Conservation (phyloP, 441 rosid genomes). For the Euphorbia celastroides region DNA sequence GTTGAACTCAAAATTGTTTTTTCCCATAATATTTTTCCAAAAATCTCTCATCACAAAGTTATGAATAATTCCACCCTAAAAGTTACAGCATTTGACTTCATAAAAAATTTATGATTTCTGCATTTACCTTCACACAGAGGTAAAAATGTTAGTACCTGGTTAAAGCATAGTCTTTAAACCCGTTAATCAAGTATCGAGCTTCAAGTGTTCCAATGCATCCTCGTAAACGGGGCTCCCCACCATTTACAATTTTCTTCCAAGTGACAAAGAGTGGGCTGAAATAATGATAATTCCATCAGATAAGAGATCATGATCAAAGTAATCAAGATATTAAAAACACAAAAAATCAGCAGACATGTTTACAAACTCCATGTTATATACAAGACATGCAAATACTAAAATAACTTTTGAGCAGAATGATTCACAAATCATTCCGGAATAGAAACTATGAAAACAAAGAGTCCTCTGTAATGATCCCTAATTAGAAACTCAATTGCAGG, state of each 20-base stretch:
- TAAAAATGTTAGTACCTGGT: constrained; percentile 51
- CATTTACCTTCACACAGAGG: neutral
- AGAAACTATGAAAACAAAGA: neutral
- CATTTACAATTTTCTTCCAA: constrained; percentile 88
- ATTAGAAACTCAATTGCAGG: neutral
- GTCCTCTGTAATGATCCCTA: neutral
- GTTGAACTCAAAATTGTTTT: too few relatives aligned
- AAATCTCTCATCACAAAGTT: too few relatives aligned
- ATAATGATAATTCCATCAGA: constrained; percentile 9
- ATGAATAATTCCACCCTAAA: too few relatives aligned
- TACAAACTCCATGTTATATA: neutral
- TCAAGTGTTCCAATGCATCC: constrained; percentile 98
- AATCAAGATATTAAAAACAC: neutral
- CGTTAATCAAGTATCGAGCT: constrained; percentile 72
- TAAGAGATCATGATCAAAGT: neutral
- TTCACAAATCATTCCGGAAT: neutral
- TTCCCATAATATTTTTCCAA: too few relatives aligned
- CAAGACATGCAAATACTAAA: neutral
- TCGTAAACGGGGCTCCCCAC: constrained; percentile 89
- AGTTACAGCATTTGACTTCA: too few relatives aligned
- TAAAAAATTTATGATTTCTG: neutral
- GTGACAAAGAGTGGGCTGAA: constrained; percentile 95
- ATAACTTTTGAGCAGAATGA: neutral
- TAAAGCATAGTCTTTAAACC: constrained; percentile 91
- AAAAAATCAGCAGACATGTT: neutral